Evolutionary conservation across 192 early-diverging fungal species (phyloP), one percentile per base, ranked within the genome.

Genomic region (Dimargaris cristalligena): DNA sequence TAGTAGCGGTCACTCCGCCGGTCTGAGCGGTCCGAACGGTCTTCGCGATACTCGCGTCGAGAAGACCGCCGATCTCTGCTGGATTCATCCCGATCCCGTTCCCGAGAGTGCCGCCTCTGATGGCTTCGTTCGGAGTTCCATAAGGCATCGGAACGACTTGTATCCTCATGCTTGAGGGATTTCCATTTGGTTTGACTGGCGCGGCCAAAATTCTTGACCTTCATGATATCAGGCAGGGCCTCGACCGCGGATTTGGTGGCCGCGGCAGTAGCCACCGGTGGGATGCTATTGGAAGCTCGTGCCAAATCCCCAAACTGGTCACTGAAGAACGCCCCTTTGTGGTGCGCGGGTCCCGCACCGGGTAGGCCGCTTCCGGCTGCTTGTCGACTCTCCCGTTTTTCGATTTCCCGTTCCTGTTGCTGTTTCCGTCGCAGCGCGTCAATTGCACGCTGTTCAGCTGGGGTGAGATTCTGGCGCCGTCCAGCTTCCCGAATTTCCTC

Each of bases 101-200:
- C n/a, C n/a, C n/a, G n/a, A n/a, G n/a, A n/a, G n/a, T n/a, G n/a
- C n/a, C n/a, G n/a, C n/a, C n/a, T n/a, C n/a, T n/a, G n/a, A n/a
- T n/a, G n/a, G n/a, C n/a, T n/a, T n/a, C n/a, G n/a, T n/a, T n/a
- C n/a, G n/a, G n/a, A n/a, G 54, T 56, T 1, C 54, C 54, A 56
- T 16, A 56, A 33, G 34, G 29, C 16, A 34, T 56, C 54, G 16
- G 2, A 33, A 28, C 18, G 54, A 8, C 16, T 34, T 20, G 91
- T 94, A 71, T 94, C 91, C 65, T 91, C 80, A 51, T 87, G 81
- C 10, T 76, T 70, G 69, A 94, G 70, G 56, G 90, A 89, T 23
- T 88, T 94, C 67, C 80, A 94, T 67, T 94, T 94, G 59, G 89
- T 90, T 45, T 86, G 85, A 22, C 91, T 87, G 11, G 80, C 73